A percentile compares a stretch with the other conserved stretches of the same genome.
These are phyloP conservation scores for Colletotrichum tropicicola DNA, from an alignment of 2,329 filamentous ascomycete genomes.

Conservation along the genomic window DNA sequence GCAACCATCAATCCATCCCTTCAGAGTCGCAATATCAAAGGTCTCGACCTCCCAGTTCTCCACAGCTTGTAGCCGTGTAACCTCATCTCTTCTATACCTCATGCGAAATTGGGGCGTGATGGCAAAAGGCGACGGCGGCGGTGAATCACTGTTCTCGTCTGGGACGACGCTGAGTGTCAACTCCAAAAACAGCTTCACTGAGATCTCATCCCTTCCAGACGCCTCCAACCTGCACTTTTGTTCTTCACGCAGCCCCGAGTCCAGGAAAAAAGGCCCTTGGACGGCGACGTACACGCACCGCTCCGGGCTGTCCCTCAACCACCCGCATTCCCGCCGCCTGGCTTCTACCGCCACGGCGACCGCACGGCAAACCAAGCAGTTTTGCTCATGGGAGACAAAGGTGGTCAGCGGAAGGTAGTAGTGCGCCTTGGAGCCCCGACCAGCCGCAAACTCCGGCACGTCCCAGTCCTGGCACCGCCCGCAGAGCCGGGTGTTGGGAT, in stretches of 20 bases:
- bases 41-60: constrained; percentile 1
- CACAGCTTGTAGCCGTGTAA: neutral
- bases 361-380: neutral
- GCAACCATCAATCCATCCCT: constrained; percentile 4
- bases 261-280: constrained; percentile 16
- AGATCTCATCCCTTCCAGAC: neutral
- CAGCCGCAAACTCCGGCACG: constrained; percentile 11
- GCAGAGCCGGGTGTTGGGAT: constrained; percentile 9
- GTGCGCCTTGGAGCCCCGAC: constrained; percentile 5
- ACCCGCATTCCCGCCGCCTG: neutral
- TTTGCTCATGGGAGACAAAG: neutral
- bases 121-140: neutral
- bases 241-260: neutral
- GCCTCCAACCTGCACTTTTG: neutral
- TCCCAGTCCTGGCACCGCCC: constrained; percentile 17
- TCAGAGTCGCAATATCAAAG: neutral
- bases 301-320: neutral
- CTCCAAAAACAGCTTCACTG: constrained; percentile 7
- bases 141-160: too few species aligned
- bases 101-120: constrained; percentile 1
- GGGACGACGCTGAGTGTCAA: neutral
- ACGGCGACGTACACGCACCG: neutral
- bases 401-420: neutral
- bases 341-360: neutral
- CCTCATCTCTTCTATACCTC: neutral